Percentiles rank a stretch among this genome's conserved stretches.
Evolutionary conservation across 495 filamentous ascomycete species (phyloP).

Genomic region (Xylaria scruposa): DNA sequence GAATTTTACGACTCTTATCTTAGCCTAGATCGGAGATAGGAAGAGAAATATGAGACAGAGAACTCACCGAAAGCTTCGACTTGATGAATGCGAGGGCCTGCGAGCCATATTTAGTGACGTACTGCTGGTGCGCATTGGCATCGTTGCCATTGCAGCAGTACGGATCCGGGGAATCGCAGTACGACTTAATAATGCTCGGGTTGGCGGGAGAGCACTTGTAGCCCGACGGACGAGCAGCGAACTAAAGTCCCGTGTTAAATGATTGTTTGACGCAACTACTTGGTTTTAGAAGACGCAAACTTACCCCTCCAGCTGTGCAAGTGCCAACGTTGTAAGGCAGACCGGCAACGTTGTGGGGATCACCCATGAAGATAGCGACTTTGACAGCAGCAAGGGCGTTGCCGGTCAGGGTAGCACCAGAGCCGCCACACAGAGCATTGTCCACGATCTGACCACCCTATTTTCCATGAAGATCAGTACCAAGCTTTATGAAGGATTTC

Average conservation of each 20-base stretch:
- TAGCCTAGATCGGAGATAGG: background rate
- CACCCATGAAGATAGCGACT: constrained; percentile 69
- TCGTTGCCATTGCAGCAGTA: constrained; percentile 71
- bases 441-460: constrained; percentile 70
- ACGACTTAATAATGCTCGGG: constrained; percentile 62
- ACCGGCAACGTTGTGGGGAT: constrained; percentile 60
- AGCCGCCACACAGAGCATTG: constrained; percentile 66
- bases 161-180: constrained; percentile 67
- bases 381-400: constrained; percentile 59
- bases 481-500: background rate
- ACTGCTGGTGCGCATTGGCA: constrained; percentile 64
- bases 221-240: constrained; percentile 62
- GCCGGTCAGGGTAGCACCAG: constrained; percentile 57
- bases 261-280: background rate
- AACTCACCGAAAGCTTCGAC: constrained; percentile 31
- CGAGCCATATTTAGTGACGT: constrained; percentile 57
- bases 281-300: constrained; percentile 31
- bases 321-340: constrained; percentile 68
- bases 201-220: constrained; percentile 60
- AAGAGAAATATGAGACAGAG: background rate
- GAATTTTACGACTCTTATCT: background rate
- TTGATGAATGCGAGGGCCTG: constrained; percentile 47
- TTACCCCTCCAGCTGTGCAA: constrained; percentile 62
- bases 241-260: constrained; percentile 42
- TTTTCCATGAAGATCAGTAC: constrained; percentile 1